Conservation (phyloP, 805 yeast species). For the Barnettozyma populi region DNA sequence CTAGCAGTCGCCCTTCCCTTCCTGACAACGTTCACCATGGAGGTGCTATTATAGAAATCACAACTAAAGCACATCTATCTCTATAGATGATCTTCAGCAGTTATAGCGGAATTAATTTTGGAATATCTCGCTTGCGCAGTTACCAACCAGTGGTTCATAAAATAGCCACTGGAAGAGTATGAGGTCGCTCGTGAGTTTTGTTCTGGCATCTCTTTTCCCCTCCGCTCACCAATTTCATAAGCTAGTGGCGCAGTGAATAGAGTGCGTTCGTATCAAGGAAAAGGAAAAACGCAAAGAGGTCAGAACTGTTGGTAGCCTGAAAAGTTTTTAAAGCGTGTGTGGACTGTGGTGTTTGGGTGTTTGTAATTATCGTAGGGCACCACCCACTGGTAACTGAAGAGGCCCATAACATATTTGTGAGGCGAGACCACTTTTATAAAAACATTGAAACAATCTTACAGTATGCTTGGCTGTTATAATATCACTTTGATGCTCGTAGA, state of each 20-base stretch:
- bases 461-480: too few species aligned
- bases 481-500: too few species aligned
- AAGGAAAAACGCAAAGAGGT: slow-evolving; percentile 11
- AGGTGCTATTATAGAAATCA: slow-evolving; percentile 4
- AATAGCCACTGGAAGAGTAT: slow-evolving; percentile 25
- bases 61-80: not conserved
- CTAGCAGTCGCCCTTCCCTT: slow-evolving; percentile 23
- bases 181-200: slow-evolving; percentile 33
- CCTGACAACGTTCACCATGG: slow-evolving; percentile 15
- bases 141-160: slow-evolving; percentile 25
- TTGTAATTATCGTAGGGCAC: not conserved
- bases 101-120: not conserved
- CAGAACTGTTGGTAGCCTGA: not conserved
- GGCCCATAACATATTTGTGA: too few species aligned
- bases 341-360: not conserved
- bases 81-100: not conserved
- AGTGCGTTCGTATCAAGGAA: slow-evolving; percentile 37
- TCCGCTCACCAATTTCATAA: slow-evolving; percentile 33
- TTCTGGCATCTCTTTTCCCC: slow-evolving; percentile 40
- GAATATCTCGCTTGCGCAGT: slow-evolving; percentile 36
- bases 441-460: too few species aligned
- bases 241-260: slow-evolving; percentile 40
- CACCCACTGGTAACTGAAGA: too few species aligned
- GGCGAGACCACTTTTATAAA: too few species aligned
- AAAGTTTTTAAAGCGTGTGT: slow-evolving; percentile 5